Conservation (phyloP, 2,329 filamentous ascomycete genomes). For the Berkeleyomyces basicola region DNA sequence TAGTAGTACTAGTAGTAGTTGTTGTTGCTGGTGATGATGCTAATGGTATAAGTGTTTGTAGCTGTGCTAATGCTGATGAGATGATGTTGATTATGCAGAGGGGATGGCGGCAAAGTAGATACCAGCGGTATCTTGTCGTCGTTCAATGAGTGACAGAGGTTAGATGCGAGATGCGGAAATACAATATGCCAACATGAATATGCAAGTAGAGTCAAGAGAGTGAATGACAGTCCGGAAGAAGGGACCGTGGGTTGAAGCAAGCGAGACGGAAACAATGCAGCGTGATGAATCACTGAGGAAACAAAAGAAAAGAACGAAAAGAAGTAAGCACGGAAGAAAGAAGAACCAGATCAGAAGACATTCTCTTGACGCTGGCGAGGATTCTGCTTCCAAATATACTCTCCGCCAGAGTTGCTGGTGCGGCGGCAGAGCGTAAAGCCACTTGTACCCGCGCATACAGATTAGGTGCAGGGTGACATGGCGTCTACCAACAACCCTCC, state of each 20-base stretch:
- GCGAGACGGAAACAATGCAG: not conserved
- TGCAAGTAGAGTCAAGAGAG: conserved; percentile 2
- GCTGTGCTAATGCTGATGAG: not conserved
- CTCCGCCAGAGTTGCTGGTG: not conserved
- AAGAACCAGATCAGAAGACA: not conserved
- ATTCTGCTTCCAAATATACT: too few species aligned
- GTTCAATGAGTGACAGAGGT: not conserved
- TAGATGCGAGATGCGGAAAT: not conserved
- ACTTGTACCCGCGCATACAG: too few species aligned
- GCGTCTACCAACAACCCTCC: too few species aligned
- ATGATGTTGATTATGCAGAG: not conserved
- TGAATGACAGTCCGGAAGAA: not conserved
- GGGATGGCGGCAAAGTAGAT: too few species aligned
- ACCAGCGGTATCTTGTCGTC: not conserved
- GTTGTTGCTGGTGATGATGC: not conserved
- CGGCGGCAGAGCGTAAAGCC: not conserved
- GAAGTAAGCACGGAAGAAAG: not conserved
- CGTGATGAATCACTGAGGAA: not conserved
- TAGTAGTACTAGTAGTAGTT: not conserved
- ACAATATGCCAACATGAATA: not conserved
- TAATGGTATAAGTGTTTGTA: not conserved
- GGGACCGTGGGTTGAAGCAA: not conserved
- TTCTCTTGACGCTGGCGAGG: too few species aligned
- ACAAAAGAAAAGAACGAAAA: not conserved
- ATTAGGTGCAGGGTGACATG: too few species aligned